Conservation (phyloP, 345 rosid species). For the Brassica incana region DNA sequence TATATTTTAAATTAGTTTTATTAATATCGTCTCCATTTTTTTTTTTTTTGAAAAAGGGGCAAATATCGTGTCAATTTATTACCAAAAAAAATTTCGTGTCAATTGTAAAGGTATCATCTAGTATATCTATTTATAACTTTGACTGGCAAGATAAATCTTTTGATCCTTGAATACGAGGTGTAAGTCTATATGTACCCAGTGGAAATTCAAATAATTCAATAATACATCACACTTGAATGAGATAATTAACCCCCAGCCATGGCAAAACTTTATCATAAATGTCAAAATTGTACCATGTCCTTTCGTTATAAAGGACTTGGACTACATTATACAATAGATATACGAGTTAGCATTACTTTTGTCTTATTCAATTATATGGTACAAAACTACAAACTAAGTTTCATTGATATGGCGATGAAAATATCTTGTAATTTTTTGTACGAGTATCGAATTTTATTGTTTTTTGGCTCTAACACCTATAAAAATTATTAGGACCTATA, state of each 20-base stretch:
- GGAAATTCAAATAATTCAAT: slow-evolving; percentile 16
- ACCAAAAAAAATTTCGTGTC: neutral
- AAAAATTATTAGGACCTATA: neutral
- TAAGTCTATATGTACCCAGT: neutral
- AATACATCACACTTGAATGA: neutral
- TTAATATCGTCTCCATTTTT: too few species aligned
- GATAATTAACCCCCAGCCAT: slow-evolving; percentile 17
- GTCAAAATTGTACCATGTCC: slow-evolving; percentile 43
- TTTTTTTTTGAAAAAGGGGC: too few species aligned
- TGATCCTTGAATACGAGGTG: neutral
- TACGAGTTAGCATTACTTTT: slow-evolving; percentile 17
- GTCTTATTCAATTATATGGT: slow-evolving; percentile 31
- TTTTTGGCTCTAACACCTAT: neutral
- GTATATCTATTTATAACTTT: neutral
- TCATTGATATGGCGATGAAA: slow-evolving; percentile 8
- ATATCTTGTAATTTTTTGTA: slow-evolving; percentile 6
- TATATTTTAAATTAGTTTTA: neutral
- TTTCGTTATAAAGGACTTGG: slow-evolving; percentile 27
- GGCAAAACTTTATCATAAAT: slow-evolving; percentile 31
- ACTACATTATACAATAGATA: slow-evolving; percentile 16
- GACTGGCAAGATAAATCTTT: neutral
- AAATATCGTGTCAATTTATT: too few species aligned
- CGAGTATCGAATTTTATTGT: neutral
- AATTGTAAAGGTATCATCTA: neutral
- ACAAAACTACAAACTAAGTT: slow-evolving; percentile 25